Evolutionary conservation across 352 stramenopile genomes (phyloP).

Genomic region (Globisporangium okanoganense): DNA sequence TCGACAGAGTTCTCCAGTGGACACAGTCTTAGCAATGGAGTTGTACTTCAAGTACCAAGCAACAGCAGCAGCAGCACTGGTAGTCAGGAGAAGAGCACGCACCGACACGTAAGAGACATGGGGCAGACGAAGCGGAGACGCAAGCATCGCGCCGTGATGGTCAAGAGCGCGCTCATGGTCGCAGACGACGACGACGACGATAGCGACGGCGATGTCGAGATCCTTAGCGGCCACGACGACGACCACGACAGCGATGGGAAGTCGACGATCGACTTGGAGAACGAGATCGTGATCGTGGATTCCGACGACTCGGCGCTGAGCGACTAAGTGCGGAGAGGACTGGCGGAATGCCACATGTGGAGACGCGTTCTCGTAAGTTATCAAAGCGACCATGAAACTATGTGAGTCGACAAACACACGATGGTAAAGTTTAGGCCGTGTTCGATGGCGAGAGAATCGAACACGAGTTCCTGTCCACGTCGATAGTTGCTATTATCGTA

Average conservation of each 20-base stretch:
- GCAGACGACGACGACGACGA: neutral
- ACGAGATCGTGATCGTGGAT: conserved; percentile 11
- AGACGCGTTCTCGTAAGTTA: neutral
- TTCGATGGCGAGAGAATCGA: too few relatives aligned
- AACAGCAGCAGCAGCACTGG: neutral
- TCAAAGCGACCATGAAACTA: too few relatives aligned
- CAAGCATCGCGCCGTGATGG: conserved; percentile 6
- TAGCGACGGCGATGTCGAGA: conserved; percentile 1
- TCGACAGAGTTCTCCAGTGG: neutral
- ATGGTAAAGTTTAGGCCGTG: too few relatives aligned
- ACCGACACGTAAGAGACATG: neutral
- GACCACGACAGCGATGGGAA: neutral
- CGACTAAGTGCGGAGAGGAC: neutral
- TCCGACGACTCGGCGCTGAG: conserved; percentile 6
- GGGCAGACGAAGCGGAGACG: neutral
- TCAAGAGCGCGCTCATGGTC: neutral
- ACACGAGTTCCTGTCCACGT: too few relatives aligned
- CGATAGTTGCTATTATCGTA: too few relatives aligned
- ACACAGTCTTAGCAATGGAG: neutral
- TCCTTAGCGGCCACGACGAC: conserved; percentile 13
- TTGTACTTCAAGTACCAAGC: neutral
- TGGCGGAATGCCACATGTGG: neutral
- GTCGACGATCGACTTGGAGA: conserved; percentile 16
- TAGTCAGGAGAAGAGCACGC: neutral
- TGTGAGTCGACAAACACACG: too few relatives aligned